Percentiles rank a stretch among this genome's conserved stretches.
These are phyloP conservation scores for Cordyceps militaris DNA, from an alignment of 2,329 filamentous ascomycete species.

Conservation along the genomic window DNA sequence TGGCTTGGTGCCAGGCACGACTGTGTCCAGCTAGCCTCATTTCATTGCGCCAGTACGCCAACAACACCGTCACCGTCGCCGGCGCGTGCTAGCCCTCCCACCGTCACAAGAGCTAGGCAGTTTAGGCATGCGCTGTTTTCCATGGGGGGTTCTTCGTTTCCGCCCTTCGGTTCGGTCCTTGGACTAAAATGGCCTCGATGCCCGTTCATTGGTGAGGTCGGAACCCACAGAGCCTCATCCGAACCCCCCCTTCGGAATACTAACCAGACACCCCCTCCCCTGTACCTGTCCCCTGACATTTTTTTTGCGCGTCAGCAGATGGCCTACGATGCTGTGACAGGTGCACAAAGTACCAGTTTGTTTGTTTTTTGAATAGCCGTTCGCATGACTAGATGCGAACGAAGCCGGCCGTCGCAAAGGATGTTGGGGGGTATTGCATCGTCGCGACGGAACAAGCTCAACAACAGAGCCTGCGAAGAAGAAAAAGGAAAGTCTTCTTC, in stretches of 20 bases:
- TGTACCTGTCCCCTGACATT: background rate
- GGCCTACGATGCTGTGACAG: background rate
- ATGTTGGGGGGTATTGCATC: no score
- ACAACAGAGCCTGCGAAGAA: background rate
- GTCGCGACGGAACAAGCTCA: background rate
- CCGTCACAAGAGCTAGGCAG: no score
- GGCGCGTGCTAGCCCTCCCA: background rate
- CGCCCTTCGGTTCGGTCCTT: slow-evolving; percentile 6
- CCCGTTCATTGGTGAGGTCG: slow-evolving; percentile 3
- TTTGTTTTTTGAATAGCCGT: background rate
- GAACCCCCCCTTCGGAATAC: background rate
- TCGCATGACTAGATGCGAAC: background rate
- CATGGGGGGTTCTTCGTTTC: background rate
- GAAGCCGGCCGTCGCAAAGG: background rate
- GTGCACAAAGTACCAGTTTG: no score
- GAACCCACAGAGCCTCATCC: slow-evolving; percentile 10
- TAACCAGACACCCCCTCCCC: background rate
- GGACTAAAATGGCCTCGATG: slow-evolving; percentile 6
- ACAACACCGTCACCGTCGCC: slow-evolving; percentile 5
- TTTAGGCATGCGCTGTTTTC: background rate
- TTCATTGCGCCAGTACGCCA: background rate
- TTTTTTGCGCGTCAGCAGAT: background rate
- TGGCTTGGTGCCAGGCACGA: background rate
- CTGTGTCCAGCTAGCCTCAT: background rate
- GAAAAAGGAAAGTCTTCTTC: background rate